Evolutionary conservation across 306 rosid species (phyloP), one percentile per base, ranked within the genome.

Genomic region (Lathyrus aphaca): DNA sequence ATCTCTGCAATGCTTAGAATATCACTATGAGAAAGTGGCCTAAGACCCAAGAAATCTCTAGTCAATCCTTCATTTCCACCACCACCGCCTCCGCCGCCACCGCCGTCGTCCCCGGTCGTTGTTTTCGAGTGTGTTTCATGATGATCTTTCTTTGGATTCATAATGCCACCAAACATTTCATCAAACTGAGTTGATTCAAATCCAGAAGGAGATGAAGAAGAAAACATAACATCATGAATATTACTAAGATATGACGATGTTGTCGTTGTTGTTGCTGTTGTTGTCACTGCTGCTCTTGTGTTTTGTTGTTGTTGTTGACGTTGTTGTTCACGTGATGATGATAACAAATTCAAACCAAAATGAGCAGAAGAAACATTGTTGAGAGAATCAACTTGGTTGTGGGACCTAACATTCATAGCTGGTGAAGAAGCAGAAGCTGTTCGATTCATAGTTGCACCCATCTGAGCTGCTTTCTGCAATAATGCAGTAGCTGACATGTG

Each of bases 401-500:
- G 87, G 89, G 90, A 10, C 74, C 90, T 70, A 11, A 71, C 6
- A 8, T 70, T 10, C 71, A 83, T 72, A 73, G 69, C 39, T 43
- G 65, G 57, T 37, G 82, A 66, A 32, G 86, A 73, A 37, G 38
- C 55, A 32, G 86, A 73, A 29, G 17, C 27, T 11, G 18, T 68
- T 57, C 63, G 50, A 66, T 45, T 75, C 73, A 48, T 84, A 56
- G 96, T 89, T 62, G 97, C 86, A 64, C 99, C 99, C 89, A 94
- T 89, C 69, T 91, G 91, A 59, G 99, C 93, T 73, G 99, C 97
- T 79, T 89, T 95, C 84, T 95, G 99, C 11, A 95, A 88, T 83
- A 95, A 80, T 45, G 97, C 99, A 55, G 97, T 91, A 77, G 99
- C 99, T 68, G 99, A 91, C 92, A 95, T 87, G 80, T 89, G 91